These are phyloP conservation scores for Dentiscutata heterogama DNA, from an alignment of 371 early-diverging fungal genomes.

Conservation along the genomic window DNA sequence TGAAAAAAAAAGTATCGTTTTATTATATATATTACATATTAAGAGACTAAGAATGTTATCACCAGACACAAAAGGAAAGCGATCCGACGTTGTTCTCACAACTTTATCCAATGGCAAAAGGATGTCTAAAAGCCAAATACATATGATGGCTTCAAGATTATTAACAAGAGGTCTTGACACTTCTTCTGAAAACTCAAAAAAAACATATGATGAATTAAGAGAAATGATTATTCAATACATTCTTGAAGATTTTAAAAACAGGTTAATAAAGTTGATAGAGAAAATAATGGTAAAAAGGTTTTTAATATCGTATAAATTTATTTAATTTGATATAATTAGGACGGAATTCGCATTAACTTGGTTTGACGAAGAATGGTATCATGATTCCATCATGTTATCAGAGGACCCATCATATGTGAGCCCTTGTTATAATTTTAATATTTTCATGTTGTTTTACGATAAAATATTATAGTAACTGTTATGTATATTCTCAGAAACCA, in stretches of 20 bases:
- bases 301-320: not conserved
- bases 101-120: constrained; percentile 35
- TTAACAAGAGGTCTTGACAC: constrained; percentile 41
- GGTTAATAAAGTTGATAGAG: not conserved
- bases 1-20: too few species aligned
- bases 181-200: not conserved
- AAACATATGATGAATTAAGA: constrained; percentile 42
- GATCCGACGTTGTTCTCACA: constrained; percentile 9
- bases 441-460: not conserved
- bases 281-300: not conserved
- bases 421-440: not conserved
- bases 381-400: constrained; percentile 33
- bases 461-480: not conserved
- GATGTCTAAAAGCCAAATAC: constrained; percentile 28
- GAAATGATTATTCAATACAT: constrained; percentile 35
- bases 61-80: constrained; percentile 3
- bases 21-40: too few species aligned
- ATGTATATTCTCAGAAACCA: constrained; percentile 4
- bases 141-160: constrained; percentile 36
- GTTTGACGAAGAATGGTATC: constrained; percentile 47
- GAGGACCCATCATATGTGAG: constrained; percentile 31
- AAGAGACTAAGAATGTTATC: too few species aligned
- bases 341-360: constrained; percentile 45
- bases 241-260: constrained; percentile 41
- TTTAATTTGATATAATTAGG: constrained; percentile 12